Conservation (phyloP, 495 filamentous ascomycete species). For the Aspergillus egyptiacus region DNA sequence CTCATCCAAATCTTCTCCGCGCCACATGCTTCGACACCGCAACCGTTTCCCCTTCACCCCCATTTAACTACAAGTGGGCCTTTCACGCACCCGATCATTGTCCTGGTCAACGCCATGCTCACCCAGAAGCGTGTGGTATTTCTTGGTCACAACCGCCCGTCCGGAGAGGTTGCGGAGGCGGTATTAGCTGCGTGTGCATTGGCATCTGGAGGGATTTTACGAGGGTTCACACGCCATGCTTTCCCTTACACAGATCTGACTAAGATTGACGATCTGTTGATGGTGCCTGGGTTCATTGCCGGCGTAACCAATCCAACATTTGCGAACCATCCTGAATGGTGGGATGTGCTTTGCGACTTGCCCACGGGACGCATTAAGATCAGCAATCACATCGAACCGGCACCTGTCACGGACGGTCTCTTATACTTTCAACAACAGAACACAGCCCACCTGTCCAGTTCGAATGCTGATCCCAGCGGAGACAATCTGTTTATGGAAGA, state of each 20-base stretch:
- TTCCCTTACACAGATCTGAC: slow-evolving; percentile 98
- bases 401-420: slow-evolving; percentile 72
- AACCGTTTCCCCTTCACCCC: slow-evolving; percentile 79
- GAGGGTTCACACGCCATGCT: slow-evolving; percentile 94
- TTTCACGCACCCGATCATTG: slow-evolving; percentile 49
- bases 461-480: slow-evolving; percentile 67
- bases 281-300: slow-evolving; percentile 95
- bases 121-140: slow-evolving; percentile 97
- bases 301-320: slow-evolving; percentile 97
- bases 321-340: slow-evolving; percentile 93
- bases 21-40: slow-evolving; percentile 71
- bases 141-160: slow-evolving; percentile 88
- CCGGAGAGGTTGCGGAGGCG: slow-evolving; percentile 89
- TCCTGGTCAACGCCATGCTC: slow-evolving; percentile 60
- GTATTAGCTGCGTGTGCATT: slow-evolving; percentile 91
- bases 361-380: slow-evolving; percentile 92
- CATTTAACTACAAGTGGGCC: slow-evolving; percentile 91
- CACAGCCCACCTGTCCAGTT: slow-evolving; percentile 43
- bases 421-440: slow-evolving; percentile 81
- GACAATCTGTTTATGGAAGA: slow-evolving; percentile 86
- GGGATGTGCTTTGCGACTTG: slow-evolving; percentile 94
- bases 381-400: slow-evolving; percentile 69
- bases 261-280: slow-evolving; percentile 93
- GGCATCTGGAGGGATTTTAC: slow-evolving; percentile 86
- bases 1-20: slow-evolving; percentile 89